Evolutionary conservation across 257 asterid genomes (phyloP), one percentile per base, ranked within the genome.

Genomic region (Mentha longifolia): DNA sequence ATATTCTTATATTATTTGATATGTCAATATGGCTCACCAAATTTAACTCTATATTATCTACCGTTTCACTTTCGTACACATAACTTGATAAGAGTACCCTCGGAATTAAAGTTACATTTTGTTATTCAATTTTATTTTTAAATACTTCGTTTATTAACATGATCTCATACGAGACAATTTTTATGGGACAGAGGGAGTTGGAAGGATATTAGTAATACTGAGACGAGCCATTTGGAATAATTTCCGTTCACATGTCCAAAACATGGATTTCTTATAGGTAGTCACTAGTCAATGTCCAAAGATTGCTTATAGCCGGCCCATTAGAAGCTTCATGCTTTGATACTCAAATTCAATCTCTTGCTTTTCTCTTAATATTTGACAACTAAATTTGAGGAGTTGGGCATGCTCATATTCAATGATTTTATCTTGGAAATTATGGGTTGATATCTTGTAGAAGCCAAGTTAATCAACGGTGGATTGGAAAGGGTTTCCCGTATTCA

Each of bases 311-410:
- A 35, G 39, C 39, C 39, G 39, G 55, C 45, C 61, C 76, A 50
- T 37, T 72, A 63, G 35, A 71, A 72, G 65, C 11, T 72, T 72
- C 77, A 63, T 37, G 41, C 25, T 10, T 67, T 33, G 13, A 49
- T 58, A 45, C 64, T 59, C 57, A 47, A 15, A 33, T 33, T 17
- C 4, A 10, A 11, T 9, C 22, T 9, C 13, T 46, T 19, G 12
- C 3, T 61, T 49, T 5, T 31, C 41, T 72, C 58, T 28, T 64
- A 39, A 46, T 52, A 50, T 43, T 43, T 54, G 51, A 57, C 46
- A 56, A 37, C 17, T 3, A 35, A 45, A 12, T 15, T 74, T 47
- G 35, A 47, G 47, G 50, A 55, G 0, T 55, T 55, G 1, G 61
- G 61, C 39, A 56, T 12, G 39, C 61, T 22, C 50, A 49, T 59